A percentile compares a stretch with the other conserved stretches of the same genome.
Evolutionary conservation across 176 grass and related monocot species (phyloP).

Genomic region (Musa acuminata): DNA sequence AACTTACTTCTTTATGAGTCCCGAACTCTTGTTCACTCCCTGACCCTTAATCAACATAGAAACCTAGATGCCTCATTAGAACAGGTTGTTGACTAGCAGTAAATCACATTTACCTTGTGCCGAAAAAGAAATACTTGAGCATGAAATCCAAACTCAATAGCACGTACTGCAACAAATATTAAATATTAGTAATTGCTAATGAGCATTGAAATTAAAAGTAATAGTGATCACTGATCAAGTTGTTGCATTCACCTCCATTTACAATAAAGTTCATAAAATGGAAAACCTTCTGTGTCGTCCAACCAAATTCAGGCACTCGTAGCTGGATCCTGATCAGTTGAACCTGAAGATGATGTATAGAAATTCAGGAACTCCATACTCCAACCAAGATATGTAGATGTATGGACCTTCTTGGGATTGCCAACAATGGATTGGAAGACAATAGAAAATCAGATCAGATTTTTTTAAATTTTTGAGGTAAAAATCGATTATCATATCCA

Average conservation of each 20-base stretch:
- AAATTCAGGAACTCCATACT: too few species aligned
- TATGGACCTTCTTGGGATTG: too few species aligned
- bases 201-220: neutral
- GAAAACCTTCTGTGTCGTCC: constrained; percentile 92
- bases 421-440: too few species aligned
- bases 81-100: neutral
- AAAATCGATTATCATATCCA: too few species aligned
- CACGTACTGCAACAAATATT: constrained; percentile 46
- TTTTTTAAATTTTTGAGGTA: too few species aligned
- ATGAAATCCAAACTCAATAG: constrained; percentile 70
- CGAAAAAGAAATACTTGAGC: constrained; percentile 47
- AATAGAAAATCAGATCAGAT: too few species aligned
- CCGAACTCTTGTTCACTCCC: neutral
- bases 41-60: neutral
- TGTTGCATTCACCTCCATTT: constrained; percentile 44
- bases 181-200: neutral
- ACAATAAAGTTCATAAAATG: constrained; percentile 93
- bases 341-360: constrained; percentile 34
- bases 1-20: neutral
- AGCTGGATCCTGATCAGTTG: constrained; percentile 79
- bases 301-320: constrained; percentile 75
- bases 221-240: constrained; percentile 10
- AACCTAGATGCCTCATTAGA: neutral
- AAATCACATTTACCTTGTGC: constrained; percentile 46
- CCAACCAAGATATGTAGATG: neutral